These are phyloP conservation scores for Cucumis cinereus DNA, from an alignment of 306 rosid species.

Conservation along the genomic window DNA sequence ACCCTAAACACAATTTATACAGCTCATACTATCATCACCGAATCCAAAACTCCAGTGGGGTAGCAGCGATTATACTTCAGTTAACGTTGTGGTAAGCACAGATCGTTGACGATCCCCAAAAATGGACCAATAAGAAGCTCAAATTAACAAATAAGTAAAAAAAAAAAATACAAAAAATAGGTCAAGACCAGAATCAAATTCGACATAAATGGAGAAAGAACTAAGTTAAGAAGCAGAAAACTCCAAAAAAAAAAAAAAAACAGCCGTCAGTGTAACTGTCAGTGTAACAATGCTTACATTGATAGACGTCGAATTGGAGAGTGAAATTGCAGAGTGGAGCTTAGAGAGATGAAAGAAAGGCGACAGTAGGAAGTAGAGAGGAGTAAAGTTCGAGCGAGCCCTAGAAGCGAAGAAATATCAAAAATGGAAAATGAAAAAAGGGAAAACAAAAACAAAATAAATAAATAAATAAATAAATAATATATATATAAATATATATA, in stretches of 20 bases:
- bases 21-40: background rate
- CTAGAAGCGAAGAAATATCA: background rate
- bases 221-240: background rate
- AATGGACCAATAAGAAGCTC: background rate
- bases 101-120: background rate
- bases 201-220: background rate
- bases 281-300: background rate
- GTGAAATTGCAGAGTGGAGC: background rate
- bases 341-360: background rate
- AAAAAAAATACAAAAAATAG: background rate
- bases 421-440: background rate
- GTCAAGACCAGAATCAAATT: background rate
- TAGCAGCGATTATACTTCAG: background rate
- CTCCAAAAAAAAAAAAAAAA: background rate
- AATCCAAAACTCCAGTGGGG: background rate
- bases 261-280: background rate
- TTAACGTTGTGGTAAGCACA: background rate
- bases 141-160: background rate
- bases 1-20: background rate
- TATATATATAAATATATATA: too few relatives aligned
- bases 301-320: background rate
- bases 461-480: too few relatives aligned
- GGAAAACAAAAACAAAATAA: background rate
- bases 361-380: background rate
- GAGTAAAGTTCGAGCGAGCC: background rate